Evolutionary conservation across 495 filamentous ascomycete species (phyloP).

Genomic region (Physcia stellaris): DNA sequence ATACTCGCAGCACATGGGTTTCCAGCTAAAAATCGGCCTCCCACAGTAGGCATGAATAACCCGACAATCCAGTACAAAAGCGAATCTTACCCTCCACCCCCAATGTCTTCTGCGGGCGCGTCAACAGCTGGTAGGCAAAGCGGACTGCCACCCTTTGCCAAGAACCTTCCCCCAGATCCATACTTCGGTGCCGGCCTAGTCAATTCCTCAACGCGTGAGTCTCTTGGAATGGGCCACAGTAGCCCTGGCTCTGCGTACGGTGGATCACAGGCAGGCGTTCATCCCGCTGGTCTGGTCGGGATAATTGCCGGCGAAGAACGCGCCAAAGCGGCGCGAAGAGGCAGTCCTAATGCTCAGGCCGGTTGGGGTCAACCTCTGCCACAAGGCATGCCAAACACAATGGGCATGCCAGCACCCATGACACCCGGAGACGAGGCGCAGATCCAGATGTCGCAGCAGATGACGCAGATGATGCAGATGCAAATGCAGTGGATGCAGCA

Average conservation of each 20-base stretch:
- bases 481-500: constrained; percentile 74
- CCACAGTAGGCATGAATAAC: constrained; percentile 48
- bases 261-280: constrained; percentile 33
- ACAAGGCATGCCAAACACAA: constrained; percentile 19
- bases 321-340: constrained; percentile 59
- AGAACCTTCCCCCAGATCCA: constrained; percentile 76
- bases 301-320: constrained; percentile 82
- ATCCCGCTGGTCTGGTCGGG: constrained; percentile 70
- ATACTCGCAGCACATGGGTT: constrained; percentile 90
- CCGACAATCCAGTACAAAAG: constrained; percentile 14
- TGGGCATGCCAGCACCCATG: constrained; percentile 30
- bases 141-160: constrained; percentile 69
- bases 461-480: constrained; percentile 84
- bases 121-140: constrained; percentile 27
- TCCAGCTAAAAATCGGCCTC: constrained; percentile 68
- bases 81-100: constrained; percentile 23
- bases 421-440: constrained; percentile 61
- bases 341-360: constrained; percentile 55
- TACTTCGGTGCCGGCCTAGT: constrained; percentile 76
- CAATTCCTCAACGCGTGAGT: constrained; percentile 60
- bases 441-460: constrained; percentile 75
- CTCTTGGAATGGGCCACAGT: constrained; percentile 45
- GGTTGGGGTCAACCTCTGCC: constrained; percentile 29
- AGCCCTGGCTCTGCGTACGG: constrained; percentile 46
- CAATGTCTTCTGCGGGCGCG: constrained; percentile 28